Base-by-base conservation (phyloP, 2,329 filamentous ascomycete species). In the Ilyonectria mors-panacis region DNA sequence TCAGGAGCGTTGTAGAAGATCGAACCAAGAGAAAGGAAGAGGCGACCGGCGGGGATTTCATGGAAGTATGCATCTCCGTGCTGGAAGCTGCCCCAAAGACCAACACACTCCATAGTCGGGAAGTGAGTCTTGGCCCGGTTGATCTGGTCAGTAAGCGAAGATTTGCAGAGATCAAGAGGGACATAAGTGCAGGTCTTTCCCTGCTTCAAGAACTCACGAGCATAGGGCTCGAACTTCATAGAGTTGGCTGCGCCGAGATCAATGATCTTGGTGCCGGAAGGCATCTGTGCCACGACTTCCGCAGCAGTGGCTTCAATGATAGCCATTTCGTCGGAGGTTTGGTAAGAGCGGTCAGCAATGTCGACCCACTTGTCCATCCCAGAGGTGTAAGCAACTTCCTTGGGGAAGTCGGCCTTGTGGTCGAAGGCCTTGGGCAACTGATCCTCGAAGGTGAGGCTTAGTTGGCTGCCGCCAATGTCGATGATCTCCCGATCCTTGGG, bases 231-330 rank as follows among this genome's bases (percentile, higher is more conserved):
- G n/a, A 63, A 76, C 39, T 74, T 73, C 8, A 13, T 62, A 0
- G 74, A 75, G 48, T 75, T 69, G 0, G 71, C 70, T 0, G 71
- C 71, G 0, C 74, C 73, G 1, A 75, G 55, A 15, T 76, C 66
- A 9, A 75, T 9, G 19, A 76, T 74, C 2, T 21, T 30, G 0
- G 68, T 70, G 1, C 50, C 53, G 0, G 39, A 35, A 0, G 74
- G 70, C 12, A 76, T 53, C 1, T 66, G 13, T 0, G 13, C n/a
- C 1, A 72, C 74, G 1, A 76, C 58, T 0, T 63, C 42, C 4
- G n/a, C 35, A 4, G 62, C 65, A 1, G 74, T 76, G 3, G 56
- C 19, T 10, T 72, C 4, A 39, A 76, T 76, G 19, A 76, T 74
- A 0, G 15, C 0, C 0, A 73, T 33, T 2, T 76, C 74, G 1